A percentile compares a stretch with the other conserved stretches of the same genome.
These are phyloP conservation scores for Lactarius evosmus DNA, from an alignment of 768 basidiomycete genomes.

Conservation along the genomic window DNA sequence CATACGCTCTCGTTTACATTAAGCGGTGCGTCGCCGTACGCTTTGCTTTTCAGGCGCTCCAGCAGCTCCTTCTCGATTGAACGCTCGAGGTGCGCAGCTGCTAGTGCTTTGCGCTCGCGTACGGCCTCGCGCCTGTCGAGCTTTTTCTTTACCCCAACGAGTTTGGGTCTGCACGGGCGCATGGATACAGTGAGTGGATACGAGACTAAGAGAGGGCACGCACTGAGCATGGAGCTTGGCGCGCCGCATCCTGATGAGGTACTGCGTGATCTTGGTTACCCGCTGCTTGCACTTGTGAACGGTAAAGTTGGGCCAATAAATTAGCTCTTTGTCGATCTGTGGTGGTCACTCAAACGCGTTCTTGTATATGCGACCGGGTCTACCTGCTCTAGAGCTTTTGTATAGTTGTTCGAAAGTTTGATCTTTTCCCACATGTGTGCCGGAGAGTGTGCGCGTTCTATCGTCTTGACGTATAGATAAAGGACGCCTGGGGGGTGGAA, in stretches of 20 bases:
- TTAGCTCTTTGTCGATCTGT: constrained; percentile 90
- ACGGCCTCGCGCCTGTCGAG: constrained; percentile 88
- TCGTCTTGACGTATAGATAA: constrained; percentile 96
- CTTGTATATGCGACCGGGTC: neutral
- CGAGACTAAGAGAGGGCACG: constrained; percentile 33
- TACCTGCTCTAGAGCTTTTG: constrained; percentile 93
- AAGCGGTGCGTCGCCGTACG: constrained; percentile 94
- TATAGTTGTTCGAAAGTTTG: constrained; percentile 89
- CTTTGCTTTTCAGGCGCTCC: constrained; percentile 92
- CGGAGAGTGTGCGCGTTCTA: constrained; percentile 94
- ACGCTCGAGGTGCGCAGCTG: constrained; percentile 91
- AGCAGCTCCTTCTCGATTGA: constrained; percentile 96
- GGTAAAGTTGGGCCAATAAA: constrained; percentile 98
- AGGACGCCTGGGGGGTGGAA: constrained; percentile 55
- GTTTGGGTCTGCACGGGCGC: constrained; percentile 63
- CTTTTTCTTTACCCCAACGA: constrained; percentile 96
- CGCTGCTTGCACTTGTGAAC: constrained; percentile 99
- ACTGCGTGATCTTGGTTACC: constrained; percentile 98
- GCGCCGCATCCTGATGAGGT: constrained; percentile 96
- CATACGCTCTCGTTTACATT: constrained; percentile 98
- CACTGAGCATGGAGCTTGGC: constrained; percentile 84
- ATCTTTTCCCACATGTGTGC: constrained; percentile 98
- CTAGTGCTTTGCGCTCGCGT: constrained; percentile 93
- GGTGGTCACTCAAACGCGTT: neutral
- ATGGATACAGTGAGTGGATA: neutral